phyloP scores from a whole-genome alignment of 2,329 filamentous ascomycete genomes.

The Claviceps citrina region DNA sequence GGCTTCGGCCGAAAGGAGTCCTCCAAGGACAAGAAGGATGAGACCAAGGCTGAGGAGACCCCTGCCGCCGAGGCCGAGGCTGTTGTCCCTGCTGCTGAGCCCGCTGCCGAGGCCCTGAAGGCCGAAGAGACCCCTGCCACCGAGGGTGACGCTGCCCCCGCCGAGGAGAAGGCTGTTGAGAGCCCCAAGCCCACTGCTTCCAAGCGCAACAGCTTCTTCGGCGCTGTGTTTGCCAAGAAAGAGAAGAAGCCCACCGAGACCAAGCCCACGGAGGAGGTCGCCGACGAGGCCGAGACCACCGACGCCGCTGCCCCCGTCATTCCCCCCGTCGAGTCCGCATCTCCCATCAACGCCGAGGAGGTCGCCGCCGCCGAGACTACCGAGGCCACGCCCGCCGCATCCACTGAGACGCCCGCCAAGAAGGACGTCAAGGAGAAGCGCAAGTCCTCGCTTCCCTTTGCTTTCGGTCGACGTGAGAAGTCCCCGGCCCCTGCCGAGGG shows the following conservation, averaged over 20 bases:
- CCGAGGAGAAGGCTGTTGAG: constrained; percentile 20
- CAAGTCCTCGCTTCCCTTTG: constrained; percentile 61
- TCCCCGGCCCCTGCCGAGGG: constrained; percentile 43
- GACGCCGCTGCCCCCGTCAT: constrained; percentile 42
- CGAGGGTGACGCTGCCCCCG: constrained; percentile 17
- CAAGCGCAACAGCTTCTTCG: constrained; percentile 45
- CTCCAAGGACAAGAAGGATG: constrained; percentile 18
- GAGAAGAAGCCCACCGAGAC: constrained; percentile 43
- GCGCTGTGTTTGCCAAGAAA: constrained; percentile 34
- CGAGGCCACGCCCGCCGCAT: constrained; percentile 35
- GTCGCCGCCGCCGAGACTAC: constrained; percentile 34
- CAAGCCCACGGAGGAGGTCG: constrained; percentile 24
- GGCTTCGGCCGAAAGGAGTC: constrained; percentile 41
- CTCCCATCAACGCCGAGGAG: constrained; percentile 42
- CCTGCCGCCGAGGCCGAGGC: constrained; percentile 18
- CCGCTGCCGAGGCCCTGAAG: constrained; percentile 19
- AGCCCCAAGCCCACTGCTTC: constrained; percentile 30
- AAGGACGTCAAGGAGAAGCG: constrained; percentile 67
- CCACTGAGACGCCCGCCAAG: constrained; percentile 44
- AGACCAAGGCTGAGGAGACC: constrained; percentile 17
- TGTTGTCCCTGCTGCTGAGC: constrained; percentile 20
- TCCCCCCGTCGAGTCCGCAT: constrained; percentile 41
- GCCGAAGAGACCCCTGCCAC: constrained; percentile 22
- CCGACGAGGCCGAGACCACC: constrained; percentile 29
- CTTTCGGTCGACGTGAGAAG: constrained; percentile 64